Evolutionary conservation across 371 early-diverging fungal species (phyloP), one percentile per base, ranked within the genome.

Genomic region (Entomophthora muscae): DNA sequence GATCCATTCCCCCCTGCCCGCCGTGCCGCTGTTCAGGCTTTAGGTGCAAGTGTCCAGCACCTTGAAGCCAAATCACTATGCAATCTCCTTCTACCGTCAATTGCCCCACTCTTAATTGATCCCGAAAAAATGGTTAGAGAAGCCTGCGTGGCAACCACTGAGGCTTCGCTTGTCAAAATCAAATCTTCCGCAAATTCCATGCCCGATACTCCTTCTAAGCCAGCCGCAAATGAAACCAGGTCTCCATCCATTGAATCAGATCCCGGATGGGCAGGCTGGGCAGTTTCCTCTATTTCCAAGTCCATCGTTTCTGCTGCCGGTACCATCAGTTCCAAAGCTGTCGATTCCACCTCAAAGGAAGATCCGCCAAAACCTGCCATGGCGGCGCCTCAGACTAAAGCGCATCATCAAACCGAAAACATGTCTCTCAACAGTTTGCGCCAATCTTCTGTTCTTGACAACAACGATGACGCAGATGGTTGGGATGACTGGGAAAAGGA

Each of bases 1-100:
- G 97, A 97, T 69, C 86, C 89, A 17, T 97, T 95, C 70, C 86
- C 91, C 23, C 93, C 91, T 53, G 88, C 94, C 0, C 79, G 93
- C 29, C 76, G 84, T 21, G 93, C 96, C 5, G 85, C 89, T n/a
- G 71, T 97, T 51, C 82, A 88, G 72, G 95, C 93, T 0, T 70
- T 93, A 21, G 75, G 75, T 66, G 92, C 92, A 0, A 90, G 90
- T 0, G 70, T 72, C 3, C 80, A 86, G 1, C 79, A 73, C 54
- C 89, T 85, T 67, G 82, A 84, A 42, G 75, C 85, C 1, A 70
- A 63, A n/a, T 95, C 94, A 59, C 76, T 88, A 29, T 77, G 91
- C 17, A n/a, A n/a, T n/a, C 74, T 78, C 27, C 73, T 94, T 58
- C 66, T 97, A 23, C 96, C 97, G 10, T 71, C 78, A 53, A 72